Evolutionary conservation across 2,329 filamentous ascomycete genomes (phyloP).

Genomic region (Verticillium klebahnii): DNA sequence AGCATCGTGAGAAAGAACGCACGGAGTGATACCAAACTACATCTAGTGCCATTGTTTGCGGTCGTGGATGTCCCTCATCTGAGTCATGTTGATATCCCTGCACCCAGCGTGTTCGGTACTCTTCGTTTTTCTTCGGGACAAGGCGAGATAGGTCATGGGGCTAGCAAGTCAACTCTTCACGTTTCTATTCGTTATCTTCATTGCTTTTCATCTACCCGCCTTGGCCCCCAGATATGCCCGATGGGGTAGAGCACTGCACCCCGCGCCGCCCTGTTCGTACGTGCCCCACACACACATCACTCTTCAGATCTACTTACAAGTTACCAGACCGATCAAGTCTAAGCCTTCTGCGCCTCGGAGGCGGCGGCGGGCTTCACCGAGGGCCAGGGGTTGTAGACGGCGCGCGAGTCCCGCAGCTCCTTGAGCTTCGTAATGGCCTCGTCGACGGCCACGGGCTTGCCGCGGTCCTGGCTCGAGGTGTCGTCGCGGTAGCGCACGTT

Average conservation of each 20-base stretch:
- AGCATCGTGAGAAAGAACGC: neutral
- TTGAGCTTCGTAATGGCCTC: slow-evolving; percentile 53
- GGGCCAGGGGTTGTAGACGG: slow-evolving; percentile 24
- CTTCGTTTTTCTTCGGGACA: too few species aligned
- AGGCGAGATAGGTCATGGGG: too few species aligned
- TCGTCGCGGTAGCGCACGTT: slow-evolving; percentile 58
- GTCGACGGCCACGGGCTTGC: slow-evolving; percentile 52
- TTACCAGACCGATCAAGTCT: neutral
- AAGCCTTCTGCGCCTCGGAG: slow-evolving; percentile 13
- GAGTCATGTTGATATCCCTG: too few species aligned
- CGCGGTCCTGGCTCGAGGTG: slow-evolving; percentile 55
- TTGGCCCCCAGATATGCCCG: neutral
- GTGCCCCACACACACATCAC: neutral
- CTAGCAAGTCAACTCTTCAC: neutral
- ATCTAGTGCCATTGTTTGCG: too few species aligned
- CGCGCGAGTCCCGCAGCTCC: slow-evolving; percentile 44
- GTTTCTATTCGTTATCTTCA: slow-evolving; percentile 4
- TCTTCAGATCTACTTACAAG: neutral
- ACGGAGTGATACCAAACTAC: neutral
- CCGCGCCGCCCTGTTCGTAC: neutral
- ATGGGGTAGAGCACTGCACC: neutral
- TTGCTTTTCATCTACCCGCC: neutral
- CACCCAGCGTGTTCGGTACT: too few species aligned
- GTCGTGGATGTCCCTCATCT: too few species aligned
- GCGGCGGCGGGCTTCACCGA: slow-evolving; percentile 8